A percentile compares a stretch with the other conserved stretches of the same genome.
These are phyloP conservation scores for Eudorina sp. DNA, from an alignment of 139 green algal species.

Conservation along the genomic window DNA sequence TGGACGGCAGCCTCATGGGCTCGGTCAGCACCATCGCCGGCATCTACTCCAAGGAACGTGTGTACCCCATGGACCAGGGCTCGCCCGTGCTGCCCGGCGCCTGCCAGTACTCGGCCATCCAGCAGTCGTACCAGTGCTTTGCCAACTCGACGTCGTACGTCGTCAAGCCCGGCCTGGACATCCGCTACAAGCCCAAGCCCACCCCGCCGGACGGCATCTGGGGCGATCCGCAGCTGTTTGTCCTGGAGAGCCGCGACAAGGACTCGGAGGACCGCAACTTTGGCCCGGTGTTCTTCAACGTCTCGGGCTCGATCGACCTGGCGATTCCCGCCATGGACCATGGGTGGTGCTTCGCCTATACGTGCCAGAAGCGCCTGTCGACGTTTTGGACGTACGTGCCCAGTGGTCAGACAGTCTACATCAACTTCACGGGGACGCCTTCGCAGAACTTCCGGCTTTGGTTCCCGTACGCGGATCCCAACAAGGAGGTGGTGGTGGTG, in stretches of 20 bases:
- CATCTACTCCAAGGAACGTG: not conserved
- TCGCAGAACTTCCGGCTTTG: conserved; percentile 52
- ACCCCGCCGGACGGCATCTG: conserved; percentile 57
- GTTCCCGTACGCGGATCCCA: conserved; percentile 58
- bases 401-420: conserved; percentile 24
- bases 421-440: conserved; percentile 67
- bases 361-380: conserved; percentile 55
- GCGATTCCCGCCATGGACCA: conserved; percentile 65
- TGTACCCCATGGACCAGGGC: conserved; percentile 55
- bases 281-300: conserved; percentile 63
- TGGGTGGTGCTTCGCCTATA: conserved; percentile 78
- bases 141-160: conserved; percentile 20
- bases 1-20: conserved; percentile 54
- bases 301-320: conserved; percentile 53
- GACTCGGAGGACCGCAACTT: conserved; percentile 77
- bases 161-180: conserved; percentile 9
- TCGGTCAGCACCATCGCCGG: not conserved
- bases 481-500: conserved; percentile 50
- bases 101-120: conserved; percentile 49
- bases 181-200: conserved; percentile 44
- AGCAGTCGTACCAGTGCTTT: conserved; percentile 55
- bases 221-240: conserved; percentile 68
- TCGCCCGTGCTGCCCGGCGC: conserved; percentile 53
- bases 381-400: conserved; percentile 70
- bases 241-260: conserved; percentile 66